Percentiles rank a stretch among this genome's conserved stretches.
phyloP scores from a whole-genome alignment of 305 asterid genomes.

The Withania somnifera region DNA sequence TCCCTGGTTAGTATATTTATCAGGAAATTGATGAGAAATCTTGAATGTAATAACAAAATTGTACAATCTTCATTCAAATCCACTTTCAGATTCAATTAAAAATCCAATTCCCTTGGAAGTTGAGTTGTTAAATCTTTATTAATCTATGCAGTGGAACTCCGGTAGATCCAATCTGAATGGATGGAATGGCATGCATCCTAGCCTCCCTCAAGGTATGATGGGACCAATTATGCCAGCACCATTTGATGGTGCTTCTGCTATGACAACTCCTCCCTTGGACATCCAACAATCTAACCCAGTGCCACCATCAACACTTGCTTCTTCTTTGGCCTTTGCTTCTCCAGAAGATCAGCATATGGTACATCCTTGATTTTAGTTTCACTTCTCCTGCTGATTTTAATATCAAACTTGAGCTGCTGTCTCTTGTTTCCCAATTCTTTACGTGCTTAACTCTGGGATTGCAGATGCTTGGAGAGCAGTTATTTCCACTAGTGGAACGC shows the following conservation, averaged over 20 bases:
- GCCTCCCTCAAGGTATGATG: slow-evolving; percentile 34
- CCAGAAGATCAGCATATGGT: slow-evolving; percentile 67
- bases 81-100: not conserved
- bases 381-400: not conserved
- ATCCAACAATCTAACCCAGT: slow-evolving; percentile 29
- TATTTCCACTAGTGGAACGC: slow-evolving; percentile 62
- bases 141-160: slow-evolving; percentile 33
- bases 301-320: slow-evolving; percentile 54
- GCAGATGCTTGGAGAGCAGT: slow-evolving; percentile 77
- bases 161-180: slow-evolving; percentile 28
- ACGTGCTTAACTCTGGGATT: not conserved
- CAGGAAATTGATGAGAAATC: no score
- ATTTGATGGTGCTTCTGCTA: slow-evolving; percentile 26
- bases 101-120: not conserved
- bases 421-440: not conserved
- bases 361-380: not conserved
- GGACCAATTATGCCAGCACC: slow-evolving; percentile 29
- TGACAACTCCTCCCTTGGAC: slow-evolving; percentile 22
- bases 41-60: not conserved
- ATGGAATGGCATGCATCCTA: slow-evolving; percentile 31
- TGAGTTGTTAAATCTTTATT: not conserved
- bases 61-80: not conserved
- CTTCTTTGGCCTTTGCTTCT: slow-evolving; percentile 66
- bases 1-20: not conserved
- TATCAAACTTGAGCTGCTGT: not conserved